Base-by-base conservation (phyloP, 768 basidiomycete genomes). In the Infundibulicybe gibba region DNA sequence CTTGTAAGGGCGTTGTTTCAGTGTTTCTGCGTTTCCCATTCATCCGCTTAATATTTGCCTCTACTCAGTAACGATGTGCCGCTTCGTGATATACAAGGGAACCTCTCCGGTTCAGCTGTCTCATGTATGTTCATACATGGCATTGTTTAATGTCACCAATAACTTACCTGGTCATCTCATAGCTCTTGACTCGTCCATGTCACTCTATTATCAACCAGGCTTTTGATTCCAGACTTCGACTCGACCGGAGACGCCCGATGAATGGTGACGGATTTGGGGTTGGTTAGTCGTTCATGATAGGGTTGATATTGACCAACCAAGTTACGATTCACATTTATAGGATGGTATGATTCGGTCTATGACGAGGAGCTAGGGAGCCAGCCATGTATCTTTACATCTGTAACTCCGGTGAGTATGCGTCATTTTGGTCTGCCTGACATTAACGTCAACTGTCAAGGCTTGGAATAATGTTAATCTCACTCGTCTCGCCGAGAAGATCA, bases 121-220 rank as follows among this genome's bases (percentile, higher is more conserved):
- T 19, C 92, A 93, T 75, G 87, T 87, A 51, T 56, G 35, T 38
- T 64, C 34, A 32, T 47, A 44, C 17, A 38, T 20, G 21, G 43
- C 51, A 32, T 49, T 38, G 16, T 49, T 32, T n/a, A 40, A 20
- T 10, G 15, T 43, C 47, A 21, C 13, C 38, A 19, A 8, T 19
- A 32, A 6, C 35, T 32, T 53, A 20, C 32, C 38, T 31, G 57
- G 39, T 49, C 32, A 43, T 30, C 30, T 47, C 15, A 4, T 54
- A 91, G 80, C 80, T 97, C n/a, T 76, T 97, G 55, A 98, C 94
- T 38, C 78, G 90, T 41, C 95, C 95, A 43, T 85, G 86, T 50
- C 95, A 97, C 69, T 92, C 90, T 3, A 97, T 97, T 69, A 97
- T 94, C 63, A 95, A 95, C 63, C 93, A 97, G 69, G 93, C 95